Evolutionary conservation across 768 basidiomycete species (phyloP), one percentile per base, ranked within the genome.

Genomic region (Clavaria fumosa): DNA sequence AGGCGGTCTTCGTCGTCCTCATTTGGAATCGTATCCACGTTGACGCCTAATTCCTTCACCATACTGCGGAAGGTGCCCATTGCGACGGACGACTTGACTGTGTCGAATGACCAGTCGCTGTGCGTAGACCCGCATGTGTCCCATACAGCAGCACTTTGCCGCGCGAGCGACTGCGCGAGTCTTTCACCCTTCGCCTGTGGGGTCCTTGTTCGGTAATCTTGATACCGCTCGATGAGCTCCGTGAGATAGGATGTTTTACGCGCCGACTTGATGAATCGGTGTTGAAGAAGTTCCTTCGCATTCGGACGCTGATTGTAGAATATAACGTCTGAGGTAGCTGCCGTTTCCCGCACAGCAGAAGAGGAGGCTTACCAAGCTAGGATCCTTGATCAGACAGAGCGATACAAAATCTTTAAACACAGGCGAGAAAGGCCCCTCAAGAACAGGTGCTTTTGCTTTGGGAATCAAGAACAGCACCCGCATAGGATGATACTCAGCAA

Each of bases 401-500:
- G 71, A 59, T 14, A 97, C 78, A 49, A 99, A 99, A 46, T 96
- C 91, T 52, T 91, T 91, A 66, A 97, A 97, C 1, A 76, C 72
- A 3, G 67, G 47, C 11, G 79, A 81, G 53, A 91, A 97, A 17
- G 74, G 52, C 1, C 86, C 90, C 48, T 96, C 93, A 34, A 99
- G 63, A 7, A 72, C 69, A 4, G 95, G 95, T 4, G 95, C 79
- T 45, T 88, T 86, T 12, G 91, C 89, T 60, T 96, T 95, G 2
- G 95, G 95, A 44, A 97, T 99, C 34, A 97, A 67, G 64, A 97
- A 97, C 38, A 99, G 67, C 1, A 99, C 93, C 20, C 95, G 75
- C 95, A 97, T 97, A 0, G 91, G 95, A 51, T 97, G 95, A 54
- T 96, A 93, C 55, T 97, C 93, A 3, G 88, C 83, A 40, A 96